Evolutionary conservation across 73 alveolate species (phyloP).

Genomic region (Blepharisma stoltei): DNA sequence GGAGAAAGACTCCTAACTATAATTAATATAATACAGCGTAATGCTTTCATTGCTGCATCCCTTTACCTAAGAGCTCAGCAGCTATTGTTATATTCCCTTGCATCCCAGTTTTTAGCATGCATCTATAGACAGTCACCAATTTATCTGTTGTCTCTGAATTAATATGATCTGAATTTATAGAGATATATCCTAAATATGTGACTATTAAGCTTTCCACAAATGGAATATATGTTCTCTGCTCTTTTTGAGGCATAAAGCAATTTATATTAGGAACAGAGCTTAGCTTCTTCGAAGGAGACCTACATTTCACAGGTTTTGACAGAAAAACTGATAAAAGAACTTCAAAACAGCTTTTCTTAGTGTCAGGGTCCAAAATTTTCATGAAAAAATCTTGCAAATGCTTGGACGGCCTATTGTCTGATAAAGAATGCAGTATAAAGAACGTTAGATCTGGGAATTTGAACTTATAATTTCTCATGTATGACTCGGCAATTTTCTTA

Average conservation of each 20-base stretch:
- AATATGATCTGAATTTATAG: background rate
- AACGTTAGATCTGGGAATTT: background rate
- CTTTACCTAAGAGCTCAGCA: slow-evolving; percentile 11
- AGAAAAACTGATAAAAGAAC: background rate
- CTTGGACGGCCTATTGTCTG: background rate
- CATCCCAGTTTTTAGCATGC: background rate
- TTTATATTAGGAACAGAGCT: background rate
- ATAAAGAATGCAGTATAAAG: background rate
- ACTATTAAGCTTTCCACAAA: background rate
- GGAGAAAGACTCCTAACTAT: too few relatives aligned
- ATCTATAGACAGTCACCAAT: background rate
- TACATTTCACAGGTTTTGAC: too few relatives aligned
- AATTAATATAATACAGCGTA: too few relatives aligned
- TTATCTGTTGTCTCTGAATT: background rate
- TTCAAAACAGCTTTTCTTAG: background rate
- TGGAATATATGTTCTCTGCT: background rate
- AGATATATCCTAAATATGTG: background rate
- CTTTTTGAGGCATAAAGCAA: background rate
- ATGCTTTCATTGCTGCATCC: background rate
- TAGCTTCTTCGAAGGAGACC: background rate
- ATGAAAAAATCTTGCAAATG: background rate
- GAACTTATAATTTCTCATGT: background rate
- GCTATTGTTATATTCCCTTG: background rate
- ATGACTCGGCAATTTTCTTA: background rate
- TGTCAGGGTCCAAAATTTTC: background rate